Evolutionary conservation across 306 rosid genomes (phyloP).

Genomic region (Rosa rugosa): DNA sequence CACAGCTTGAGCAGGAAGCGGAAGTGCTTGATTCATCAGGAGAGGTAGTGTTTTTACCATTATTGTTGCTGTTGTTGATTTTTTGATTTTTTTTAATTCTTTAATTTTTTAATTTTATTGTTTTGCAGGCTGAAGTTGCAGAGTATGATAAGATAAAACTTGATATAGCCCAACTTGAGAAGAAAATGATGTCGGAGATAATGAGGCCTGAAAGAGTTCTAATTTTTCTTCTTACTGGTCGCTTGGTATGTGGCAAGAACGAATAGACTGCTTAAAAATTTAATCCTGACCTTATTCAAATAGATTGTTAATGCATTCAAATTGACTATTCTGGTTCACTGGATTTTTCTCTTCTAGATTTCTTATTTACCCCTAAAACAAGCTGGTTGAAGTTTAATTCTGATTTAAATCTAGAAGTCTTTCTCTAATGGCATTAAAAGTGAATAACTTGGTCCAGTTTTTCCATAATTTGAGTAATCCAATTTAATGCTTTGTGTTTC

Average conservation of each 20-base stretch:
- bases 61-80: slow-evolving; percentile 17
- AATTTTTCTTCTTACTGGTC: slow-evolving; percentile 89
- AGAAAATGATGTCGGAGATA: slow-evolving; percentile 84
- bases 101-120: slow-evolving; percentile 1
- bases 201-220: slow-evolving; percentile 91
- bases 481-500: not conserved
- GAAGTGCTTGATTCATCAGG: slow-evolving; percentile 84
- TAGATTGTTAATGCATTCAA: not conserved
- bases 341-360: not conserved
- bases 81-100: slow-evolving; percentile 14
- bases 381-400: not conserved
- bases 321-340: not conserved
- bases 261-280: not conserved
- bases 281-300: not conserved
- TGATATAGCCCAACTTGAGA: slow-evolving; percentile 80
- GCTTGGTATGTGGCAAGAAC: slow-evolving; percentile 65
- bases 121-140: slow-evolving; percentile 76
- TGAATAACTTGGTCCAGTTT: not conserved
- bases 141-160: slow-evolving; percentile 89
- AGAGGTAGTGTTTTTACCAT: slow-evolving; percentile 54
- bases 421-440: not conserved
- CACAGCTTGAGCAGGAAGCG: slow-evolving; percentile 85
- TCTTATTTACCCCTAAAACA: not conserved
- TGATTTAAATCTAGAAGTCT: not conserved
- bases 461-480: not conserved